A percentile compares a stretch with the other conserved stretches of the same genome.
Conservation (phyloP, 2,329 filamentous ascomycete genomes). For the Penicillium sp. region DNA sequence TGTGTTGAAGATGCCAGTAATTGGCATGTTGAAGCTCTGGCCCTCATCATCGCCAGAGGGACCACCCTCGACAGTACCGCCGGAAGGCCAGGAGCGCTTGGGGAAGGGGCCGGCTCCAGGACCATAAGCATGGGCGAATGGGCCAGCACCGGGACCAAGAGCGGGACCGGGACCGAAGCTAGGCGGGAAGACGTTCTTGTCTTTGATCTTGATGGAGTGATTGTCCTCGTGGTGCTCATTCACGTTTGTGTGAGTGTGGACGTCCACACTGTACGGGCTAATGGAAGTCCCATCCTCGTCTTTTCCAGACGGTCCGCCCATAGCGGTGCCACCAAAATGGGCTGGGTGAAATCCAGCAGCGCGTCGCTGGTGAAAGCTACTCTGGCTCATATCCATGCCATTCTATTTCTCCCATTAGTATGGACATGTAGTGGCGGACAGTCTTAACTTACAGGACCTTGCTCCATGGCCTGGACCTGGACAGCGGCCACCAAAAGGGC, state of each 20-base stretch:
- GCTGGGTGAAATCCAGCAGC: constrained; percentile 1
- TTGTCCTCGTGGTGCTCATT: constrained; percentile 22
- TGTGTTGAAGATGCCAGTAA: constrained; percentile 19
- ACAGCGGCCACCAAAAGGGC: constrained; percentile 36
- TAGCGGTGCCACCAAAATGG: constrained; percentile 14
- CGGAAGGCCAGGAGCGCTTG: constrained; percentile 15
- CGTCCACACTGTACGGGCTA: constrained; percentile 8
- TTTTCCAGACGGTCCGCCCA: constrained; percentile 24
- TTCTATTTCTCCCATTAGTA: background rate
- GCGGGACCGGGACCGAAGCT: constrained; percentile 6
- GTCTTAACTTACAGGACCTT: constrained; percentile 7
- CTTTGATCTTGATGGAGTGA: constrained; percentile 22
- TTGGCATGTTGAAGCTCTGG: constrained; percentile 23
- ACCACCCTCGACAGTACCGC: constrained; percentile 21
- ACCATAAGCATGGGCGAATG: constrained; percentile 13
- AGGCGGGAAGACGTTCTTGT: constrained; percentile 16
- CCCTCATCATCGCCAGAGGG: constrained; percentile 26
- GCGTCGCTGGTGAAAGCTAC: constrained; percentile 7
- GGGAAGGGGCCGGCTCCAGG: constrained; percentile 16
- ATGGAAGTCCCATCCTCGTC: constrained; percentile 17
- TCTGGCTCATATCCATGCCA: background rate
- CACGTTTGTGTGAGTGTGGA: constrained; percentile 15
- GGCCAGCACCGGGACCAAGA: constrained; percentile 11
- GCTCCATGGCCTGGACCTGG: constrained; percentile 25
- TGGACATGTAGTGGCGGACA: background rate